Evolutionary conservation across 1,284 basidiomycete species (phyloP), one percentile per base, ranked within the genome.

Genomic region (Apiotrichum montevideense): DNA sequence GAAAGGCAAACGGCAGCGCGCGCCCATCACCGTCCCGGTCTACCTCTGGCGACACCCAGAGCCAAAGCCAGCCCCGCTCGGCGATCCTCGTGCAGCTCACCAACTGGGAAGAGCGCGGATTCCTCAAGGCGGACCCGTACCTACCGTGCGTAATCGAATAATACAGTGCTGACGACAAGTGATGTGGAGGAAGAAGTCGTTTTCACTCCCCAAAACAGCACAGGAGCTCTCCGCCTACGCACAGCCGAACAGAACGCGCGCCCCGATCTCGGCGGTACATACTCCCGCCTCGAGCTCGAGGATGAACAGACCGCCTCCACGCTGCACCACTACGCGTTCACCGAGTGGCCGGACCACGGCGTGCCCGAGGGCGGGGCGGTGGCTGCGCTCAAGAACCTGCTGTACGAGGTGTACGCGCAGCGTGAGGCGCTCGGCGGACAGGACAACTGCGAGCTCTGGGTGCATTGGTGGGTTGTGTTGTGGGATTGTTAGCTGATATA

Each of bases 261-360:
- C 41, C 55, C 58, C 2, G 46, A 56, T 4, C 39, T 56, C 7
- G 56, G 60, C 29, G 44, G 54, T 6, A 46, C 62, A 33, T 63
- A 64, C 14, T 53, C 56, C n/a, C 50, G 51, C n/a, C 49, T 69
- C 14, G 10, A 29, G 6, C 11, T 49, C 8, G 37, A 39, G 13
- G 21, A 21, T 21, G 21, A 21, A 21, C 21, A 21, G 21, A 21
- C 21, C 51, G 51, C 39, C 43, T 62, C 67, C 41, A 44, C 29
- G 4, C 40, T 75, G 6, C 56, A 58, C 46, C 73, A 75, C 61
- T 75, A 72, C 56, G 62, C 64, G 41, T 75, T 70, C 51, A 60
- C 65, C n/a, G 66, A 62, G 14, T 75, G 73, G 73, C 72, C 72
- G 3, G 73, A 75, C 58, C 68, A 71, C 55, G 73, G 73, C 10